phyloP scores from a whole-genome alignment of 2,329 filamentous ascomycete genomes.

The Simplicillium sp. region DNA sequence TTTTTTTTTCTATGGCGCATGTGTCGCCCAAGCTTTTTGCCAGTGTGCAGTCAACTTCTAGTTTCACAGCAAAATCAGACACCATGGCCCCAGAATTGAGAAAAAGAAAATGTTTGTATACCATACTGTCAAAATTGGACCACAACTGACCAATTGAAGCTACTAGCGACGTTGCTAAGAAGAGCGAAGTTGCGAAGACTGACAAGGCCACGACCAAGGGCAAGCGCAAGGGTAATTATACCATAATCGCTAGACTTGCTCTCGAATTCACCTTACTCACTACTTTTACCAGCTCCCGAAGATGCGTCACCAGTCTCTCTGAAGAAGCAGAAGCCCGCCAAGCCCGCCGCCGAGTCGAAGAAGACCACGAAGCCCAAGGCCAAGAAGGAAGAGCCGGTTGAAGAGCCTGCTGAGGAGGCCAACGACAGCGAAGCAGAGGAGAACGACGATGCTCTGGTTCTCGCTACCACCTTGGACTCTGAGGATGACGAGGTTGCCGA shows the following conservation, averaged over 20 bases:
- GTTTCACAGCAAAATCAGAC: conserved; percentile 11
- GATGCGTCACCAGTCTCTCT: conserved; percentile 31
- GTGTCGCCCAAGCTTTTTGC: background rate
- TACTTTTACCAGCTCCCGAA: conserved; percentile 24
- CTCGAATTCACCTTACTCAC: conserved; percentile 13
- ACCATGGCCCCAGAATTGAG: conserved; percentile 38
- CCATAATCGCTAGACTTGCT: conserved; percentile 16
- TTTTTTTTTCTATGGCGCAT: conserved; percentile 18
- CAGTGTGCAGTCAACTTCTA: conserved; percentile 2
- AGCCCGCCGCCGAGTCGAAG: conserved; percentile 21
- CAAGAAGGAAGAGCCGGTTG: conserved; percentile 10
- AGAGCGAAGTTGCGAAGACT: conserved; percentile 19
- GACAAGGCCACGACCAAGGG: conserved; percentile 13
- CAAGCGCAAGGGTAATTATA: conserved; percentile 22
- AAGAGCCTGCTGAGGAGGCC: conserved; percentile 14
- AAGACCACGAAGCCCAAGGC: conserved; percentile 13
- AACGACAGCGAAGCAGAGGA: conserved; percentile 27
- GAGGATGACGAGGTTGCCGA: conserved; percentile 31
- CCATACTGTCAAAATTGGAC: background rate
- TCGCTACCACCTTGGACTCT: conserved; percentile 34
- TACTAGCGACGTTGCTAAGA: conserved; percentile 16
- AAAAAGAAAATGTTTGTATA: conserved; percentile 17
- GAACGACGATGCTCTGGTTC: conserved; percentile 29
- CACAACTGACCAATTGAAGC: conserved; percentile 13
- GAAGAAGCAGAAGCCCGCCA: conserved; percentile 28